Percentiles rank a stretch among this genome's conserved stretches.
Conservation (phyloP, 768 basidiomycete species). For the Boletus speciosus region DNA sequence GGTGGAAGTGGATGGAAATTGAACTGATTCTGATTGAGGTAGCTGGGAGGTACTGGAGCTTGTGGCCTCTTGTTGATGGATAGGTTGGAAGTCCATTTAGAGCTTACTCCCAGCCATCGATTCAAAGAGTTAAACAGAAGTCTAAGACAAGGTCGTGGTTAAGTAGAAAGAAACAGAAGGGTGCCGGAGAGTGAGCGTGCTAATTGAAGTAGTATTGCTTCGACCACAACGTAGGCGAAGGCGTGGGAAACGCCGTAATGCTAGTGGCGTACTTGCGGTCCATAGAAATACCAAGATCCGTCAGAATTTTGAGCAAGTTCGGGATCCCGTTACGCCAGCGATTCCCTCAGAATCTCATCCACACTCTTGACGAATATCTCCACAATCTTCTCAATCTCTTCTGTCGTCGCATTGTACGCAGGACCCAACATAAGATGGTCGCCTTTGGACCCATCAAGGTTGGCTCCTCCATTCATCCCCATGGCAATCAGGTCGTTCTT, state of each 20-base stretch:
- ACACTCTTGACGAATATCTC: slow-evolving; percentile 62
- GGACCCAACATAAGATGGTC: slow-evolving; percentile 74
- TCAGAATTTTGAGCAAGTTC: background rate
- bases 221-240: slow-evolving; percentile 21
- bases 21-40: slow-evolving; percentile 37
- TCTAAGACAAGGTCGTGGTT: slow-evolving; percentile 24
- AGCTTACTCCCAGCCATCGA: slow-evolving; percentile 86
- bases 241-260: slow-evolving; percentile 29
- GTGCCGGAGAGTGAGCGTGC: slow-evolving; percentile 17
- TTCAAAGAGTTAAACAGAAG: slow-evolving; percentile 26
- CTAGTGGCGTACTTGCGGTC: slow-evolving; percentile 2
- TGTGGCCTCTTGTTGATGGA: slow-evolving; percentile 67
- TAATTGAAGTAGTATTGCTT: slow-evolving; percentile 26
- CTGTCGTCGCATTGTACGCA: slow-evolving; percentile 71
- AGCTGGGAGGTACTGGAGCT: slow-evolving; percentile 50
- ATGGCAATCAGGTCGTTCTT: slow-evolving; percentile 67
- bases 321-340: slow-evolving; percentile 8
- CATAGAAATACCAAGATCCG: background rate
- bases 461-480: slow-evolving; percentile 69
- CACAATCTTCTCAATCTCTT: slow-evolving; percentile 68
- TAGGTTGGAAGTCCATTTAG: slow-evolving; percentile 90
- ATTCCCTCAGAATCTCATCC: slow-evolving; percentile 55
- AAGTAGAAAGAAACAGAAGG: slow-evolving; percentile 23
- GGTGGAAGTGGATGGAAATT: slow-evolving; percentile 35
- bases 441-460: slow-evolving; percentile 67